phyloP scores from a whole-genome alignment of 768 basidiomycete species.

The Crassisporium funariophilum region DNA sequence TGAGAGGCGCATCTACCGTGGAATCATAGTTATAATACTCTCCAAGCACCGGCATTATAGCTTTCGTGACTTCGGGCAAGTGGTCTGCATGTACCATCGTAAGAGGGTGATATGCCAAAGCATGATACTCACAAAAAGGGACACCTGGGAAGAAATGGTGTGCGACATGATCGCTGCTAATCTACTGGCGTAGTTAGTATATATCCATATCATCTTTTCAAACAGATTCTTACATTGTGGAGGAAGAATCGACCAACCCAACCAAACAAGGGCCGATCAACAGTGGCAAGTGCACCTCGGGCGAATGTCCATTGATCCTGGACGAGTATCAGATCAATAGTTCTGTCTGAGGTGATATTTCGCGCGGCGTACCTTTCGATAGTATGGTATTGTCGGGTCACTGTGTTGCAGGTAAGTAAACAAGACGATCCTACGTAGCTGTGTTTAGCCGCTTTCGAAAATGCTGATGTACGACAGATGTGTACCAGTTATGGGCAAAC shows the following conservation, averaged over 20 bases:
- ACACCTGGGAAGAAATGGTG: slow-evolving; percentile 63
- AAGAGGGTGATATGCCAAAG: neutral
- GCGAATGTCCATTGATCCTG: slow-evolving; percentile 60
- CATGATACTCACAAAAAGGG: slow-evolving; percentile 54
- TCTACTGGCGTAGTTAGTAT: slow-evolving; percentile 29
- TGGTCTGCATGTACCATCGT: slow-evolving; percentile 40
- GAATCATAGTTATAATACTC: slow-evolving; percentile 62
- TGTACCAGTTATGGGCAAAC: slow-evolving; percentile 50
- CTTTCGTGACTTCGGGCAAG: slow-evolving; percentile 46
- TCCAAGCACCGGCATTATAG: slow-evolving; percentile 49
- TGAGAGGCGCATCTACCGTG: slow-evolving; percentile 38
- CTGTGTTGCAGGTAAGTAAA: slow-evolving; percentile 66
- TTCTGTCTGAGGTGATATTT: neutral
- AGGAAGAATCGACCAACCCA: slow-evolving; percentile 61
- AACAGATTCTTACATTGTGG: slow-evolving; percentile 54
- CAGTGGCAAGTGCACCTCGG: slow-evolving; percentile 60
- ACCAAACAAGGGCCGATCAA: slow-evolving; percentile 61
- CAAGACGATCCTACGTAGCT: slow-evolving; percentile 52
- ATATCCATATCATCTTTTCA: too few relatives aligned
- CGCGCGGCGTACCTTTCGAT: slow-evolving; percentile 42
- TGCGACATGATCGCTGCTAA: slow-evolving; percentile 53
- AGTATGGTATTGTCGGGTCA: slow-evolving; percentile 60
- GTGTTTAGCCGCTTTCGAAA: neutral
- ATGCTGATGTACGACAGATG: neutral
- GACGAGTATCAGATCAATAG: neutral